Base-by-base conservation (phyloP, 129 eudicot species). In the Calendula officinalis region DNA sequence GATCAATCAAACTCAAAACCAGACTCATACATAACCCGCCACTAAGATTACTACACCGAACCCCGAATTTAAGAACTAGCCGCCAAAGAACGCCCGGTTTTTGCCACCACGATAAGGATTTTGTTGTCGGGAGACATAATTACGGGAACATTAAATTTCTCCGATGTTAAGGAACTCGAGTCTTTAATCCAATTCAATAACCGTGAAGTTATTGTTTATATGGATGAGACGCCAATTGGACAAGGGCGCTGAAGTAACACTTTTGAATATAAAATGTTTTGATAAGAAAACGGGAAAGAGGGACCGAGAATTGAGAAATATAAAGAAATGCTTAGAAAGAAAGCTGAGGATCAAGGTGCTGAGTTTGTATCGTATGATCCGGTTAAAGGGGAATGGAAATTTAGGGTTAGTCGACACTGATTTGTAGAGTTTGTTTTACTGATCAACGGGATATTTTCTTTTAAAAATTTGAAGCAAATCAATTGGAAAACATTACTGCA, bases 211-310 rank as follows among this genome's bases (percentile, higher is more conserved):
- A 83, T 88, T 49, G 99, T 88, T 15, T 88, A 94, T 40, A 69
- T 89, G 96, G 99, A 94, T n/a, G 99, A 94, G 64, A 81, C 78
- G 32, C 92, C 97, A 5, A 79, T 88, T 8, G 99, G 99, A 52
- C 99, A 94, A 66, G 99, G 99, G 3, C 90, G 99, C 99, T 4
- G 95, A 88, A 71, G 99, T 94, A 34, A 94, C 97, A 3, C 99
- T 94, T 47, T 81, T 94, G 32, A 94, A 94, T 64, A 86, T 94
- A 27, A 94, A 88, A 56, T 88, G 91, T 68, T 67, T 68, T 14
- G 95, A 94, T 64, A 94, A 88, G 45, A 94, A 83, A 68, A 94
- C 95, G 0, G 97, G 99, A 15, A 60, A 59, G 89, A 88, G 38
- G 99, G 99, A 27, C 86, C 95, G 5, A 75, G 83, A 76, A 74